Conservation (phyloP, 495 filamentous ascomycete species). For the Aspergillus wentii region DNA sequence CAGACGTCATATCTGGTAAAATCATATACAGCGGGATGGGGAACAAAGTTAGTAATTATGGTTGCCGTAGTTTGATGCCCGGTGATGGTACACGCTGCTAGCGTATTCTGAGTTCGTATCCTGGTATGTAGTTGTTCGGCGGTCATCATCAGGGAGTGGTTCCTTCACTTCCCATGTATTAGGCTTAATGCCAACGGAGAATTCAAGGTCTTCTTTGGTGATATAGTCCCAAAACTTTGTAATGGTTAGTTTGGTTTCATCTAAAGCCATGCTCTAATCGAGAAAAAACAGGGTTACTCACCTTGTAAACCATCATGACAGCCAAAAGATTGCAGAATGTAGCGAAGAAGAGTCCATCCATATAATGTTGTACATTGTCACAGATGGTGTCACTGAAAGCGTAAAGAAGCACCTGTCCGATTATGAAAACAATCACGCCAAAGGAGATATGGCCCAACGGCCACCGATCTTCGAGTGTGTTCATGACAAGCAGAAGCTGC, state of each 20-base stretch:
- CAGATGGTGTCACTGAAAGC: constrained; percentile 85
- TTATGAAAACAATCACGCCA: constrained; percentile 85
- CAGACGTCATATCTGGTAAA: too few species aligned
- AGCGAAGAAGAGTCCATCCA: constrained; percentile 93
- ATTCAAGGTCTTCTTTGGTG: constrained; percentile 96
- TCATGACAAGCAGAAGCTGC: constrained; percentile 82
- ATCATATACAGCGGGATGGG: too few species aligned
- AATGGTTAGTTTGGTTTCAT: constrained; percentile 7
- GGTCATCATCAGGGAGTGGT: constrained; percentile 81
- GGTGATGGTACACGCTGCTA: constrained; percentile 54
- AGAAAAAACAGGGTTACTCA: constrained; percentile 28
- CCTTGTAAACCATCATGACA: constrained; percentile 99
- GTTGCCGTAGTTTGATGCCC: constrained; percentile 30
- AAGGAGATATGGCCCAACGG: constrained; percentile 91
- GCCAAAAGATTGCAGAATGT: constrained; percentile 90
- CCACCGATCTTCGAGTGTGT: constrained; percentile 94
- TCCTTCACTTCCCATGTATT: constrained; percentile 99
- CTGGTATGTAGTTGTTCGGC: constrained; percentile 70
- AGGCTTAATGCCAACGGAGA: constrained; percentile 88
- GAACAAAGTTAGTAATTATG: too few species aligned
- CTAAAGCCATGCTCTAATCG: too few species aligned
- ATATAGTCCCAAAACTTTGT: constrained; percentile 97
- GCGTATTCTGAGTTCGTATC: constrained; percentile 60
- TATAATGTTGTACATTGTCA: constrained; percentile 79
- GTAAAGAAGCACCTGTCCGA: constrained; percentile 91